phyloP scores from a whole-genome alignment of 352 stramenopile genomes.

The Pythium dissimile region DNA sequence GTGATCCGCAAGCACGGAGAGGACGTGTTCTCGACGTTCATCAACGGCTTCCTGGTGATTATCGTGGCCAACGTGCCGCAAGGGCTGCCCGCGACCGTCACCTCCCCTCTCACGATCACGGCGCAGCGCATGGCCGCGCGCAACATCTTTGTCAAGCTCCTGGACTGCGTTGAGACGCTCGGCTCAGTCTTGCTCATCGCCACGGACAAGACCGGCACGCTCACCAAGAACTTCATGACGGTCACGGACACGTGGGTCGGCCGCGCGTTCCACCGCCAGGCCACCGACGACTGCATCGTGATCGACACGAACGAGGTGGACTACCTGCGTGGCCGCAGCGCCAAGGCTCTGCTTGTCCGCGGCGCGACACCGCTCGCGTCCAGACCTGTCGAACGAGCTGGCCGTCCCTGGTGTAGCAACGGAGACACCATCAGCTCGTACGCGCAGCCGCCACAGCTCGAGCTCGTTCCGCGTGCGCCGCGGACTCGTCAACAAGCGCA shows the following conservation, averaged over 20 bases:
- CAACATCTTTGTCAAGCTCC: conserved; percentile 86
- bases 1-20: conserved; percentile 31
- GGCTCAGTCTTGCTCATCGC: conserved; percentile 87
- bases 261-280: conserved; percentile 27
- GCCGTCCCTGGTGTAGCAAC: background rate
- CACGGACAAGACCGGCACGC: conserved; percentile 92
- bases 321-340: conserved; percentile 19
- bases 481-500: conserved; percentile 26
- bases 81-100: conserved; percentile 89
- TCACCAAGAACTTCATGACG: conserved; percentile 77
- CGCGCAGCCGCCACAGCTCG: background rate
- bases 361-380: conserved; percentile 31
- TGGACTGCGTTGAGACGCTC: conserved; percentile 89
- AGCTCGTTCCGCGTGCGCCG: conserved; percentile 1
- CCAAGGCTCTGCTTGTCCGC: conserved; percentile 35
- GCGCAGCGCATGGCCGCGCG: conserved; percentile 68
- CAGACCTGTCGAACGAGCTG: conserved; percentile 1
- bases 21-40: conserved; percentile 36
- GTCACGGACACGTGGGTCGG: conserved; percentile 42
- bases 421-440: background rate
- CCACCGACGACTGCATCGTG: conserved; percentile 18
- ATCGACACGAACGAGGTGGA: conserved; percentile 37
- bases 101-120: conserved; percentile 83
- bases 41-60: conserved; percentile 48
- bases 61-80: conserved; percentile 73